Evolutionary conservation across 108 stramenopile species (phyloP), one percentile per base, ranked within the genome.

Genomic region (Fistulifera solaris): DNA sequence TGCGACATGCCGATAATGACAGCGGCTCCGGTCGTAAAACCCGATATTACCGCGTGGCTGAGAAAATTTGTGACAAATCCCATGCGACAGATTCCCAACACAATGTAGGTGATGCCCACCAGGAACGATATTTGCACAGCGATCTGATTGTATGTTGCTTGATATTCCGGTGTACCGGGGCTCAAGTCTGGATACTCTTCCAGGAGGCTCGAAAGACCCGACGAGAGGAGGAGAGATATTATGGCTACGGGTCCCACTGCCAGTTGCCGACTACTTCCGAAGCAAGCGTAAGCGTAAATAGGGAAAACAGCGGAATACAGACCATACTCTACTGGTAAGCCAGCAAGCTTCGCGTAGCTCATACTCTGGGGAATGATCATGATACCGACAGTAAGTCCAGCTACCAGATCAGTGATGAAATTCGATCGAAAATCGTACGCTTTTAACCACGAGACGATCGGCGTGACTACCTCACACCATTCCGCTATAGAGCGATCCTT

Each of bases 281-380:
- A 87, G 16, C 92, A 14, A 19, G 83, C 60, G 69, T 93, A 93
- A 47, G 80, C 70, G 47, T 69, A 60, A 55, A 84, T 44, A 2
- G 95, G 89, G 25, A 94, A 48, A 26, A 92, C 46, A 8, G 81
- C 62, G 0, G 83, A 69, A 74, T 94, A 94, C 38, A 96, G 64
- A 19, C 95, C 95, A 67, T 83, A 93, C 40, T 86, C 72, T 1
- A 85, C 76, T 3, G 87, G 85, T 15, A 96, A 52, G 16, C 81
- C 78, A 28, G 95, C 95, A 11, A 96, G 49, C 45, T 81, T 71
- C 39, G 93, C 91, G 72, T 96, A 94, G 38, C 71, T 66, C 84
- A 95, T 86, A 27, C 74, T 73, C 70, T 92, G 87, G 7, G 89
- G 91, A 25, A 95, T 76, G 25, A 85, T 69, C 87, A 95, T 89